Evolutionary conservation across 495 filamentous ascomycete genomes (phyloP).

Genomic region (Cryomyces antarcticus): DNA sequence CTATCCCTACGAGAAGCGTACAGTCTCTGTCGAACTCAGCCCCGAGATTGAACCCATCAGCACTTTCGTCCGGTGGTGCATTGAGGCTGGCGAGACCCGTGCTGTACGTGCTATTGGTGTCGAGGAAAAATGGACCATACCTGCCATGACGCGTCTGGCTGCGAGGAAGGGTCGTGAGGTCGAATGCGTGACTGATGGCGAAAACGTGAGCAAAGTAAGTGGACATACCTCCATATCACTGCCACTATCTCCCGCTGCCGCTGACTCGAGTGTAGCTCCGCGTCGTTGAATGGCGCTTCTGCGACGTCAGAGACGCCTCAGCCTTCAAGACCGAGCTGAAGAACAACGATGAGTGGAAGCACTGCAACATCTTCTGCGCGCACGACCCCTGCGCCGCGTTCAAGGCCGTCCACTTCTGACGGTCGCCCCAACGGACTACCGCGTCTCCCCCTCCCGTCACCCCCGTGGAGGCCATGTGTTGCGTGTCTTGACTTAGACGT

Average conservation of each 20-base stretch:
- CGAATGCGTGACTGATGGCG: constrained; percentile 20
- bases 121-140: constrained; percentile 16
- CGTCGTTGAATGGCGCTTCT: constrained; percentile 23
- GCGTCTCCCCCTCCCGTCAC: too few relatives aligned
- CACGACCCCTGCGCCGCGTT: constrained; percentile 22
- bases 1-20: constrained; percentile 6
- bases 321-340: constrained; percentile 18
- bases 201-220: constrained; percentile 18
- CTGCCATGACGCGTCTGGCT: constrained; percentile 15
- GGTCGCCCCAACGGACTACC: neutral
- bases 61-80: constrained; percentile 16
- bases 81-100: constrained; percentile 20
- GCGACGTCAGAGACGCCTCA: constrained; percentile 22
- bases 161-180: constrained; percentile 16
- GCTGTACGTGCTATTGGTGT: constrained; percentile 23
- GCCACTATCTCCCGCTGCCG: neutral
- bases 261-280: constrained; percentile 12
- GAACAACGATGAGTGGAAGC: constrained; percentile 24
- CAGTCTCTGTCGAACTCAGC: constrained; percentile 18
- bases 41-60: constrained; percentile 21
- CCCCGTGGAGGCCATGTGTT: too few relatives aligned
- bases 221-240: neutral
- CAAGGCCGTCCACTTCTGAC: neutral
- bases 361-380: constrained; percentile 21
- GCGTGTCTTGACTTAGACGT: too few relatives aligned